Conservation (phyloP, 1,284 basidiomycete genomes). For the Neolentinus lepideus region DNA sequence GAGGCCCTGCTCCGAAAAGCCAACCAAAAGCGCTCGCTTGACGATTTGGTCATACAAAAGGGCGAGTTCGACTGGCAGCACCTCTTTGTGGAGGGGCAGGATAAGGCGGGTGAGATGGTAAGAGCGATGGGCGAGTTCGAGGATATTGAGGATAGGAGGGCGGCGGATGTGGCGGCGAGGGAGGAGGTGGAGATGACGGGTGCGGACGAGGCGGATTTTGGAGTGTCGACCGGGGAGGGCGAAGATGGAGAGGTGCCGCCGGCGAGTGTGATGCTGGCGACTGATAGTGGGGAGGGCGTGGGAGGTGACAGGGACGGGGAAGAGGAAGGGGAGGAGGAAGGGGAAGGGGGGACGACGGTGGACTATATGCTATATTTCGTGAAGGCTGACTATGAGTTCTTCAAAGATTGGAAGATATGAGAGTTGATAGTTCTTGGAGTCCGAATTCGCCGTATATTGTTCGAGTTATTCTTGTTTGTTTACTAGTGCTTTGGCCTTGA, state of each 20-base stretch:
- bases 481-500: no score
- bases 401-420: conserved; percentile 64
- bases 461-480: no score
- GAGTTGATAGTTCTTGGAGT: no score
- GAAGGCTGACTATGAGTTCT: conserved; percentile 71
- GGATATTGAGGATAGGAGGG: conserved; percentile 80
- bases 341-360: conserved; percentile 63
- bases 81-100: conserved; percentile 57
- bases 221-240: conserved; percentile 29
- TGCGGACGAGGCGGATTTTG: conserved; percentile 75
- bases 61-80: conserved; percentile 95
- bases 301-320: conserved; percentile 23
- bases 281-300: conserved; percentile 9
- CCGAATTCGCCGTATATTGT: no score
- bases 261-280: conserved; percentile 19
- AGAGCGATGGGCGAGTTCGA: conserved; percentile 80
- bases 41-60: conserved; percentile 89
- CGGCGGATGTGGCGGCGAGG: conserved; percentile 71
- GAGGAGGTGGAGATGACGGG: conserved; percentile 68
- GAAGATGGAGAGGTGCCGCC: conserved; percentile 16
- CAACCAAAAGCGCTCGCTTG: conserved; percentile 90
- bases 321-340: conserved; percentile 38
- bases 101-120: conserved; percentile 39
- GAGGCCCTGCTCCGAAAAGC: conserved; percentile 96
- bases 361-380: conserved; percentile 87